These are phyloP conservation scores for Dictyostelium intermedium DNA, from an alignment of 78 protist species.

Conservation along the genomic window DNA sequence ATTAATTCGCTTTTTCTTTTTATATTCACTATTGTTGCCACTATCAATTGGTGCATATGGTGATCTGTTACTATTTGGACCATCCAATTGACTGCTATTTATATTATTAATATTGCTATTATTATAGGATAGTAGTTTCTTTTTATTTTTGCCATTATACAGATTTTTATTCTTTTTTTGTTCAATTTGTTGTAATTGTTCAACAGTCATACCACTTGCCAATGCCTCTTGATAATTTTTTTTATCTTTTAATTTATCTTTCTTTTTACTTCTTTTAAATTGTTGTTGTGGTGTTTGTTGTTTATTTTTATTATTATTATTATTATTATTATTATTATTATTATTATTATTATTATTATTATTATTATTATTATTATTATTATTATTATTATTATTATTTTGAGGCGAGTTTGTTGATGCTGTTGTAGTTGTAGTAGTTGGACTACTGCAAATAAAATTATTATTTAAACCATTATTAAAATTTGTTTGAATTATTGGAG, in stretches of 20 bases:
- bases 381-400: background rate
- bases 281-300: background rate
- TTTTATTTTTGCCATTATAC: background rate
- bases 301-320: background rate
- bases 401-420: background rate
- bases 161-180: background rate
- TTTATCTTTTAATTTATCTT: slow-evolving; percentile 44
- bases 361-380: too few species aligned
- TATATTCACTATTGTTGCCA: background rate
- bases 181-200: background rate
- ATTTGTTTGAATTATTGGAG: background rate
- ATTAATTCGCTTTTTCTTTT: background rate
- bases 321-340: background rate
- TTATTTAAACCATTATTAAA: background rate
- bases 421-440: background rate
- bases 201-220: background rate
- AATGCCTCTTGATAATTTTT: background rate
- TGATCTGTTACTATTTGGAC: background rate
- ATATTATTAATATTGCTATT: background rate
- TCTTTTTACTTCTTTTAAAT: slow-evolving; percentile 53
- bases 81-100: background rate
- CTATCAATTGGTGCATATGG: background rate
- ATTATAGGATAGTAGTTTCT: background rate
- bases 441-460: background rate
- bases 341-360: background rate